Evolutionary conservation across 2,329 filamentous ascomycete genomes (phyloP), one percentile per base, ranked within the genome.

Genomic region (Stemphylium beticola): DNA sequence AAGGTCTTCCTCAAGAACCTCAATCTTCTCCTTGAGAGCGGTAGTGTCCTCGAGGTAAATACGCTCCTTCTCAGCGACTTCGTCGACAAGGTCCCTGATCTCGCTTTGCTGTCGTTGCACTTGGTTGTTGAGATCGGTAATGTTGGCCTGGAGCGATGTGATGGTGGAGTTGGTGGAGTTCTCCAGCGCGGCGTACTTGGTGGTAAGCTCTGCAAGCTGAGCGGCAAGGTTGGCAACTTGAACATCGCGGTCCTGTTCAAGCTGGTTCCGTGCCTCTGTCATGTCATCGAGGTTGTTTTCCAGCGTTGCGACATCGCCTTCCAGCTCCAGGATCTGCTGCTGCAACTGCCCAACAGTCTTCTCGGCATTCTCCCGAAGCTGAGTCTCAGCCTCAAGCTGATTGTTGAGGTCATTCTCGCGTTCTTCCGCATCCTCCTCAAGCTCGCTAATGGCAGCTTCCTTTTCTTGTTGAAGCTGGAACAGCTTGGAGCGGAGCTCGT

Each of bases 401-500:
- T 66, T 56, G 46, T 76, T 70, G 51, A 74, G 74, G 29, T 76
- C 69, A 22, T 72, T 68, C 31, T 79, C 76, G 15, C 74, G 76
- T 32, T 77, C 76, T 11, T 74, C 64, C 5, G 73, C 69, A 0
- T 66, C 62, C 14, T 70, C 62, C 57, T 79, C 63, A 6, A 81
- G 64, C 15, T 75, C 64, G 40, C 69, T 67, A 37, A 81, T 67
- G n/a, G 71, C 57, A 22, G 66, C 51, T 37, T 76, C 72, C 59
- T 78, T 75, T 41, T 76, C 67, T 55, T 78, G 72, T 65, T 81
- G 79, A 2, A 77, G 66, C 43, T 78, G 70, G 62, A 79, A 81
- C 5, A 81, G 65, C 64, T 81, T 81, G 49, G 77, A 74, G 3
- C 79, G 78, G 22, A 82, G 73, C 59, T 79, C 74, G 29, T 82